Evolutionary conservation across 495 filamentous ascomycete species (phyloP).

Genomic region (Xylaria flabelliformis): DNA sequence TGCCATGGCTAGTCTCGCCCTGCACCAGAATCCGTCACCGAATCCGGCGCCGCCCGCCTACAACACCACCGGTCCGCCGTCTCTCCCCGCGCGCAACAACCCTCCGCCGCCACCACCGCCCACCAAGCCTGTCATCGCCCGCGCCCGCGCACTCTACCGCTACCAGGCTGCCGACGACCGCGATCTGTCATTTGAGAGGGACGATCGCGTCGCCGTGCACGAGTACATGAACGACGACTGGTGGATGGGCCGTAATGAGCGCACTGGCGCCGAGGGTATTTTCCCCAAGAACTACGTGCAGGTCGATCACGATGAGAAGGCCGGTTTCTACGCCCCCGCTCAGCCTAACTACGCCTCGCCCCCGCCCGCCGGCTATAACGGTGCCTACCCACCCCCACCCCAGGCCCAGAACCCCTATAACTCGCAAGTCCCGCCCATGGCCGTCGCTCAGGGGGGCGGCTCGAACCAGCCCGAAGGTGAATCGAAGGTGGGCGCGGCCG

Average conservation of each 20-base stretch:
- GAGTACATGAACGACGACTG: constrained; percentile 97
- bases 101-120: constrained; percentile 55
- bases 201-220: constrained; percentile 77
- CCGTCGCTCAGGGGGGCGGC: constrained; percentile 44
- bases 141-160: constrained; percentile 82
- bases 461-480: constrained; percentile 23
- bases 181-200: constrained; percentile 75
- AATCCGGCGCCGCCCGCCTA: constrained; percentile 52
- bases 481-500: constrained; percentile 63
- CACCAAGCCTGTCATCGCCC: constrained; percentile 64
- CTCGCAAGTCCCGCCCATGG: constrained; percentile 58
- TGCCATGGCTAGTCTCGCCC: constrained; percentile 51
- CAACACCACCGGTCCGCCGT: constrained; percentile 57
- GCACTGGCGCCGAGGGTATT: constrained; percentile 83
- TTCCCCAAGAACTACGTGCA: constrained; percentile 91
- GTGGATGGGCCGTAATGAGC: constrained; percentile 87
- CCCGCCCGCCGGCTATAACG: constrained; percentile 29
- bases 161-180: constrained; percentile 80
- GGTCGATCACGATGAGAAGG: constrained; percentile 49
- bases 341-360: constrained; percentile 41
- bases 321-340: constrained; percentile 40
- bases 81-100: constrained; percentile 59
- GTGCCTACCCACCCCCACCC: constrained; percentile 42
- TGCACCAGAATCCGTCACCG: constrained; percentile 43
- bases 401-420: constrained; percentile 55